Evolutionary conservation across 805 yeast genomes (phyloP).

Genomic region (Torulaspora microellipsoides): DNA sequence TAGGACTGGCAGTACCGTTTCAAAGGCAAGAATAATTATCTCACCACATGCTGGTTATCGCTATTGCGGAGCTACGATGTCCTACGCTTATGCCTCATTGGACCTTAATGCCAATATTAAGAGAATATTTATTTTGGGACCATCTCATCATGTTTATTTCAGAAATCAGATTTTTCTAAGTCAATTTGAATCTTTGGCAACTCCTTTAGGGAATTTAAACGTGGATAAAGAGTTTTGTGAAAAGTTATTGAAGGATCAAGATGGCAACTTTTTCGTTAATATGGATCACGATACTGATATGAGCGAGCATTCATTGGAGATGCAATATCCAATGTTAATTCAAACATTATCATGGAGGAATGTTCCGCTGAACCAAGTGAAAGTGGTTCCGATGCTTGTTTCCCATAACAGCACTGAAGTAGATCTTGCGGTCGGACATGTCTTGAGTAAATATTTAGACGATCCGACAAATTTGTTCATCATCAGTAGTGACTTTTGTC

Average conservation of each 20-base stretch:
- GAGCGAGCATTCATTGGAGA: constrained; percentile 89
- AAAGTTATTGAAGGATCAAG: constrained; percentile 27
- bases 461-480: constrained; percentile 58
- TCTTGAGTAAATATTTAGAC: constrained; percentile 53
- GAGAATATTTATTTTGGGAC: constrained; percentile 80
- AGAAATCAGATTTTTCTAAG: constrained; percentile 53
- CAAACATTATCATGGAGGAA: constrained; percentile 50
- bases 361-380: constrained; percentile 35
- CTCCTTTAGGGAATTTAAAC: constrained; percentile 75
- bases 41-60: constrained; percentile 83
- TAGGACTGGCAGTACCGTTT: constrained; percentile 13
- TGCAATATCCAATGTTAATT: constrained; percentile 72
- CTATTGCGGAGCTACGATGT: constrained; percentile 74
- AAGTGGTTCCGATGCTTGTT: constrained; percentile 75
- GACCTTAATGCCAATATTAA: constrained; percentile 45
- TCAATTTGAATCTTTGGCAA: constrained; percentile 52
- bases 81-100: constrained; percentile 69
- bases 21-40: constrained; percentile 39
- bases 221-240: constrained; percentile 53
- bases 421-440: constrained; percentile 43
- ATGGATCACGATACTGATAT: constrained; percentile 64
- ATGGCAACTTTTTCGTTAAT: constrained; percentile 39
- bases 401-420: constrained; percentile 51
- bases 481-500: constrained; percentile 89
- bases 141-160: constrained; percentile 87